Percentiles rank a stretch among this genome's conserved stretches.
phyloP scores from a whole-genome alignment of 768 basidiomycete species.

The Trametes cubensis region DNA sequence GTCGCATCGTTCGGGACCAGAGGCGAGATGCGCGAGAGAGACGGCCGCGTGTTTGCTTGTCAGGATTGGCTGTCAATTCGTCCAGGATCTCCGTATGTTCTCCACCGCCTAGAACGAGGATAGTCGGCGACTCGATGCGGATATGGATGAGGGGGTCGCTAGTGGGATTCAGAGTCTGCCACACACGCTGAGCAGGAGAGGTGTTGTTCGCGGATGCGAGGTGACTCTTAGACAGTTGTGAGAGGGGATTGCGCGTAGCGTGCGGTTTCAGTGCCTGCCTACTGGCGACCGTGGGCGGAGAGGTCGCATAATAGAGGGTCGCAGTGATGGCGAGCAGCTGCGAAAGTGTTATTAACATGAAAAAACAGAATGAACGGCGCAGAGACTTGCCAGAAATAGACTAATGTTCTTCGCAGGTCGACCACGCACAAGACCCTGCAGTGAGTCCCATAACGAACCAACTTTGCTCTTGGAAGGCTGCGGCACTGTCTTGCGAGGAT shows the following conservation, averaged over 20 bases:
- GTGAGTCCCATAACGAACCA: constrained; percentile 44
- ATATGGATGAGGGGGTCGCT: constrained; percentile 70
- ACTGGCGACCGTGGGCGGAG: constrained; percentile 42
- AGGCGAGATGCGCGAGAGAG: constrained; percentile 38
- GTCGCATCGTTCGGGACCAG: constrained; percentile 53
- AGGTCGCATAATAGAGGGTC: constrained; percentile 73
- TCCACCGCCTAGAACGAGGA: constrained; percentile 57
- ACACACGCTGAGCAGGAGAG: constrained; percentile 67
- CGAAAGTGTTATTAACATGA: not conserved
- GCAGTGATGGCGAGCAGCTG: constrained; percentile 79
- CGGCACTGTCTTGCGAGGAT: constrained; percentile 22
- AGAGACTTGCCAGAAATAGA: constrained; percentile 64
- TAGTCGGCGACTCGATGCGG: constrained; percentile 77
- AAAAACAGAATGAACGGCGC: not conserved
- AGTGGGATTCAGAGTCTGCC: constrained; percentile 76
- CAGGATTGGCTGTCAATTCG: constrained; percentile 21
- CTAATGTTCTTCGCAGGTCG: constrained; percentile 80
- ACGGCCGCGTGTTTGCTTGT: constrained; percentile 24
- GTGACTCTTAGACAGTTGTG: constrained; percentile 25
- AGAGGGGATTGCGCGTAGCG: constrained; percentile 34
- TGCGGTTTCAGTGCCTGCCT: constrained; percentile 25
- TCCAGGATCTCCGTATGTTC: constrained; percentile 1
- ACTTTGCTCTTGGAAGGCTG: constrained; percentile 42
- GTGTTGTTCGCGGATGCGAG: constrained; percentile 17
- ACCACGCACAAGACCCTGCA: constrained; percentile 57